These are phyloP conservation scores for Neoascochyta sp. DNA, from an alignment of 2,329 filamentous ascomycete genomes.

Conservation along the genomic window DNA sequence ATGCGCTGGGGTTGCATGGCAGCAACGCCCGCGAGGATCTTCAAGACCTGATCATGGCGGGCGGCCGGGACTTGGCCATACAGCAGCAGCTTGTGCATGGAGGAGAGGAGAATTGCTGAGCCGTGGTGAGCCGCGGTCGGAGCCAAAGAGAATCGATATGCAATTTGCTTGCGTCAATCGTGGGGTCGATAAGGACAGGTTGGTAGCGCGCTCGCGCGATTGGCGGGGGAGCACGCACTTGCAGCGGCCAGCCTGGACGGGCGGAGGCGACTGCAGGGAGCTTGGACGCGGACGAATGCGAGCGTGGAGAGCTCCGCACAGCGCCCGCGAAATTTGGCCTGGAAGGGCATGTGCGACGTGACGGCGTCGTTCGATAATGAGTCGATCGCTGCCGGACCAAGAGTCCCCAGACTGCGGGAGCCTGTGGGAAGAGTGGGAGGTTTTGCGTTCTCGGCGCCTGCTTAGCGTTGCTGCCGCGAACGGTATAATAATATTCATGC, in stretches of 20 bases:
- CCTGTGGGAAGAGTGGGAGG: slow-evolving; percentile 9
- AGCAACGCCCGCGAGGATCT: slow-evolving; percentile 59
- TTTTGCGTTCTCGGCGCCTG: slow-evolving; percentile 18
- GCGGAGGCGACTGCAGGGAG: slow-evolving; percentile 15
- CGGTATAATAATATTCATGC: slow-evolving; percentile 23
- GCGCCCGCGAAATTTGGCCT: slow-evolving; percentile 11
- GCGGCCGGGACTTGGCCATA: slow-evolving; percentile 56
- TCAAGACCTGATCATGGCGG: slow-evolving; percentile 58
- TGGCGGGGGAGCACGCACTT: slow-evolving; percentile 18
- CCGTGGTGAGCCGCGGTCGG: slow-evolving; percentile 13
- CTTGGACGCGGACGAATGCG: slow-evolving; percentile 16
- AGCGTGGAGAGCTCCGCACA: slow-evolving; percentile 15
- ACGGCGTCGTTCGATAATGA: slow-evolving; percentile 22
- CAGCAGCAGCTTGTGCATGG: slow-evolving; percentile 61
- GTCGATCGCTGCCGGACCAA: slow-evolving; percentile 14
- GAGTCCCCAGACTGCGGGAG: no score
- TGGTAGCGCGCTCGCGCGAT: slow-evolving; percentile 12
- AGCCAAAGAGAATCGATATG: slow-evolving; percentile 18
- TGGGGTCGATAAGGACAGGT: slow-evolving; percentile 25
- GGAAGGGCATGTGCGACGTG: slow-evolving; percentile 9
- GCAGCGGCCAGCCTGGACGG: slow-evolving; percentile 13
- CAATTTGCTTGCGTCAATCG: slow-evolving; percentile 26
- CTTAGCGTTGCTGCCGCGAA: slow-evolving; percentile 12
- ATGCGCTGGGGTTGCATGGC: slow-evolving; percentile 57
- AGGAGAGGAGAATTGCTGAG: slow-evolving; percentile 2